Conservation (phyloP, 2,329 filamentous ascomycete species). For the Aspergillus jensenii region DNA sequence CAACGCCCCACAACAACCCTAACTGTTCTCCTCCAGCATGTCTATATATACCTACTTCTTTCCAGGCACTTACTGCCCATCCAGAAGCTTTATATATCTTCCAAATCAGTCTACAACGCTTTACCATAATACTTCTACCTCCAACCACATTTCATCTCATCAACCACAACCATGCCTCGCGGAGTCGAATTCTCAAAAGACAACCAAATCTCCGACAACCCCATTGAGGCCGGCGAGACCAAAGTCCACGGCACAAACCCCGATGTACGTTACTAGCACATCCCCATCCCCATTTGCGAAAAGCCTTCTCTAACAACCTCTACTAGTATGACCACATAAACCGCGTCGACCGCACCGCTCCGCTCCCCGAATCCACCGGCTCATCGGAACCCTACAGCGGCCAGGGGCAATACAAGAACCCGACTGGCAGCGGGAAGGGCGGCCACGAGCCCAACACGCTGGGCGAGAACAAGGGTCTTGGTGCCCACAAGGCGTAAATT, state of each 20-base stretch:
- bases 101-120: too few species aligned
- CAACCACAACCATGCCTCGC: slow-evolving; percentile 34
- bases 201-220: slow-evolving; percentile 38
- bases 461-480: slow-evolving; percentile 37
- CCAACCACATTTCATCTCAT: not conserved
- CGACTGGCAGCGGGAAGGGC: slow-evolving; percentile 37
- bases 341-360: slow-evolving; percentile 34
- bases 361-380: slow-evolving; percentile 35
- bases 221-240: slow-evolving; percentile 33
- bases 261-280: slow-evolving; percentile 22
- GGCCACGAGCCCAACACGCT: slow-evolving; percentile 35
- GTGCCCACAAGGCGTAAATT: slow-evolving; percentile 20
- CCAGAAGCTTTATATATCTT: not conserved
- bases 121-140: not conserved
- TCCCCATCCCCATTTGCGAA: not conserved
- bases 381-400: slow-evolving; percentile 28
- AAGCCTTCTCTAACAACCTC: not conserved
- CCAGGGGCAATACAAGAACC: slow-evolving; percentile 19
- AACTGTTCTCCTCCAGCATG: not conserved
- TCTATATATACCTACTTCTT: not conserved
- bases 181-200: slow-evolving; percentile 42
- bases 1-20: not conserved
- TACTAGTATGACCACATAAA: slow-evolving; percentile 30
- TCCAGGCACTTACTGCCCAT: not conserved
- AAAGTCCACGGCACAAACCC: slow-evolving; percentile 37